phyloP scores from a whole-genome alignment of 345 rosid species.

The Syzygium jambos region DNA sequence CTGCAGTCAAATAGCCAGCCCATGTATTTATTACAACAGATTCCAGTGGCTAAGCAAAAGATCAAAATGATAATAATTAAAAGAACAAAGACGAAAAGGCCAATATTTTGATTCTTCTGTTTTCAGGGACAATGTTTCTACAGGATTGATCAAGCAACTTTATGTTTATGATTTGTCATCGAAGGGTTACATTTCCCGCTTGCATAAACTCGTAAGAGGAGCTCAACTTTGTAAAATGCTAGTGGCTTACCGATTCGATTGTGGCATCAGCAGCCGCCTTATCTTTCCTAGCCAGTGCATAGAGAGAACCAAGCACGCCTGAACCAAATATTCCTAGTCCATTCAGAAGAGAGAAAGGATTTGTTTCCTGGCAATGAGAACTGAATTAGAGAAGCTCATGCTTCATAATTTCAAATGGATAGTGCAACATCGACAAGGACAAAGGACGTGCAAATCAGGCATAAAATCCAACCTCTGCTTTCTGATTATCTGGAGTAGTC shows the following conservation, averaged over 20 bases:
- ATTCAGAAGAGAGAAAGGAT: slow-evolving; percentile 63
- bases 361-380: slow-evolving; percentile 7
- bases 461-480: slow-evolving; percentile 42
- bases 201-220: neutral
- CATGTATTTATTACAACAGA: neutral
- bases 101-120: neutral
- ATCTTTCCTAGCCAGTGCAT: slow-evolving; percentile 63
- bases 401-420: neutral
- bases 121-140: neutral
- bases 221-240: neutral
- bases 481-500: slow-evolving; percentile 22
- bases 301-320: slow-evolving; percentile 81
- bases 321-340: slow-evolving; percentile 68
- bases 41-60: neutral
- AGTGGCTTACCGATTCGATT: slow-evolving; percentile 57
- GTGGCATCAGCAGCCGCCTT: slow-evolving; percentile 38
- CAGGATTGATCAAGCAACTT: neutral
- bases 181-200: neutral
- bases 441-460: slow-evolving; percentile 3
- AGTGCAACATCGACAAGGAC: neutral
- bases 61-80: neutral
- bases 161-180: neutral
- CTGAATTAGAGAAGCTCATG: neutral
- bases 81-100: neutral
- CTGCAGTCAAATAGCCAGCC: slow-evolving; percentile 23